phyloP scores from a whole-genome alignment of 192 early-diverging fungal species.

The Coemansia sp. region DNA sequence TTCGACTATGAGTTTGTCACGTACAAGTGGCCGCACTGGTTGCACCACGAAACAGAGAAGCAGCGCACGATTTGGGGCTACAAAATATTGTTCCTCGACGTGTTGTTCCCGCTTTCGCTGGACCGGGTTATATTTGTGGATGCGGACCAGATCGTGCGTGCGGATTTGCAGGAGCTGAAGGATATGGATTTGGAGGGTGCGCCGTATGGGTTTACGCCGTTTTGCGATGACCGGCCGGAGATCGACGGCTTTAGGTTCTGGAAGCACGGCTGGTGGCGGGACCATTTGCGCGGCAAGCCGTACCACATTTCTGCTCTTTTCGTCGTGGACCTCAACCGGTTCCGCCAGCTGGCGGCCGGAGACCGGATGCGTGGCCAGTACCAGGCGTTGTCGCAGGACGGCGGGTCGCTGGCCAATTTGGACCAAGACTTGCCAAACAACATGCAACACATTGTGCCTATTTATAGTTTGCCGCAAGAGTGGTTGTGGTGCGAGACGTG shows the following conservation, averaged over 20 bases:
- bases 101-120: conserved; percentile 88
- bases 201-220: conserved; percentile 96
- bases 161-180: conserved; percentile 89
- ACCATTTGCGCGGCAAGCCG: conserved; percentile 80
- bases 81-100: conserved; percentile 98
- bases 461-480: conserved; percentile 90
- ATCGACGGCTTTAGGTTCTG: conserved; percentile 99
- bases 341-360: conserved; percentile 91
- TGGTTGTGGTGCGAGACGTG: conserved; percentile 99
- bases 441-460: conserved; percentile 89
- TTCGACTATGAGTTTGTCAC: conserved; percentile 97
- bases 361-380: conserved; percentile 92
- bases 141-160: conserved; percentile 98
- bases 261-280: conserved; percentile 94
- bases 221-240: conserved; percentile 88
- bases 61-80: conserved; percentile 99
- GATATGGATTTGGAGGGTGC: conserved; percentile 91
- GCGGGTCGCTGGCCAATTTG: conserved; percentile 87
- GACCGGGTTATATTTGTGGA: conserved; percentile 99
- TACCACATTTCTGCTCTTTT: conserved; percentile 98
- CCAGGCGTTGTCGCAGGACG: conserved; percentile 85
- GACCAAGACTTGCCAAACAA: conserved; percentile 99
- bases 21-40: conserved; percentile 99
- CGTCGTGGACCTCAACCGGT: conserved; percentile 90
- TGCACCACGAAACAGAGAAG: conserved; percentile 88